phyloP scores from a whole-genome alignment of 2,329 filamentous ascomycete genomes.

The Nigrograna mackinnonii region DNA sequence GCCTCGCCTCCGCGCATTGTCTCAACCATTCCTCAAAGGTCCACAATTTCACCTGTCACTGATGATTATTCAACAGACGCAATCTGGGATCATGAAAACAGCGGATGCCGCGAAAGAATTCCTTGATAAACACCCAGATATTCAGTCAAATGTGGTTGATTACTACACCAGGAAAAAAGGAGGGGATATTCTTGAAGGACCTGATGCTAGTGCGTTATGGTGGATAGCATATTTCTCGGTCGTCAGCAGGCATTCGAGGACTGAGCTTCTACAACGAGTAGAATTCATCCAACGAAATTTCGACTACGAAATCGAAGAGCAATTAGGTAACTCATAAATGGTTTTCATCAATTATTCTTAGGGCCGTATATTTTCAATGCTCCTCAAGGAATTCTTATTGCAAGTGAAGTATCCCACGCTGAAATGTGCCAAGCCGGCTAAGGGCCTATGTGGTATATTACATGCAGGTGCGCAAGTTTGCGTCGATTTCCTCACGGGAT shows the following conservation, averaged over 20 bases:
- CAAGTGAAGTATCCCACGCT: background rate
- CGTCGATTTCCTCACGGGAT: conserved; percentile 2
- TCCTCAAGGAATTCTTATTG: background rate
- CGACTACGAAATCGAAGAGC: conserved; percentile 9
- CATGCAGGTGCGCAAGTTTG: conserved; percentile 13
- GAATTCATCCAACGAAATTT: conserved; percentile 9
- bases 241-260: conserved; percentile 4
- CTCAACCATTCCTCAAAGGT: conserved; percentile 14
- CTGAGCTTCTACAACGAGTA: conserved; percentile 6
- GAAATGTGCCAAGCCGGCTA: conserved; percentile 6
- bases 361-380: background rate
- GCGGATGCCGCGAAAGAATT: conserved; percentile 9
- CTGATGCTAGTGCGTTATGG: conserved; percentile 8
- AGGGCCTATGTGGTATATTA: conserved; percentile 1
- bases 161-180: conserved; percentile 11
- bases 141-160: conserved; percentile 7
- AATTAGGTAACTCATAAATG: background rate
- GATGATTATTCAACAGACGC: conserved; percentile 9
- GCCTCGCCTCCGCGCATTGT: conserved; percentile 14
- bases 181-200: conserved; percentile 11
- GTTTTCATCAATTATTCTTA: too few species aligned
- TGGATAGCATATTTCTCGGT: conserved; percentile 13
- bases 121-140: conserved; percentile 3
- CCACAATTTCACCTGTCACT: conserved; percentile 8
- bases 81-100: conserved; percentile 9